Conservation (phyloP, 495 filamentous ascomycete genomes). For the Penicillium flavigenum region DNA sequence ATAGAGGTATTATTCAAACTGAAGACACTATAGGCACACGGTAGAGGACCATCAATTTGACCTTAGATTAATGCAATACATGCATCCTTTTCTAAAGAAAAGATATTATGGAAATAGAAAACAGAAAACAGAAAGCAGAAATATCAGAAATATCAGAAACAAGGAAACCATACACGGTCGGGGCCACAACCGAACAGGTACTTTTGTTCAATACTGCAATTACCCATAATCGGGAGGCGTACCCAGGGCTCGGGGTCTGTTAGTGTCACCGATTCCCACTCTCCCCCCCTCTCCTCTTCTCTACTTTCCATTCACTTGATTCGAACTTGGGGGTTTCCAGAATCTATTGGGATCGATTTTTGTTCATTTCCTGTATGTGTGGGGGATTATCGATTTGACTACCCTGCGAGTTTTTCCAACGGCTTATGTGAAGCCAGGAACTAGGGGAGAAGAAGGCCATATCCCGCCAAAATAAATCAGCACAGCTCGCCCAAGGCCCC, state of each 20-base stretch:
- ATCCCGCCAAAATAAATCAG: not conserved
- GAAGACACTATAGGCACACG: too few species aligned
- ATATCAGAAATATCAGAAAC: too few species aligned
- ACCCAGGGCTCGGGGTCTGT: slow-evolving; percentile 5
- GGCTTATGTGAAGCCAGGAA: not conserved
- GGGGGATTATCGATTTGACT: not conserved
- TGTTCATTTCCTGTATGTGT: not conserved
- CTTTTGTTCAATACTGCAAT: not conserved
- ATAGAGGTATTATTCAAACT: not conserved
- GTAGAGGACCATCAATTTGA: too few species aligned
- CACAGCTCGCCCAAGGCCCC: not conserved
- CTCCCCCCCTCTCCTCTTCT: not conserved
- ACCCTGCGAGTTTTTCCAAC: not conserved
- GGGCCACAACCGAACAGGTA: slow-evolving; percentile 4
- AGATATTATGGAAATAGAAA: not conserved
- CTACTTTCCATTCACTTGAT: not conserved
- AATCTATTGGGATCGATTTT: not conserved
- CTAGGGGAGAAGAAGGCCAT: not conserved
- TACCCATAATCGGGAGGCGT: slow-evolving; percentile 11
- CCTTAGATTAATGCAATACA: too few species aligned
- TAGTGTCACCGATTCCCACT: slow-evolving; percentile 7
- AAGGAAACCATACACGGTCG: not conserved
- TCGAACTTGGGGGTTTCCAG: not conserved
- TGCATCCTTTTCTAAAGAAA: too few species aligned
- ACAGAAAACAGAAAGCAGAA: not conserved